Conservation (phyloP, 2,329 filamentous ascomycete genomes). For the Lachnellula subtilissima region DNA sequence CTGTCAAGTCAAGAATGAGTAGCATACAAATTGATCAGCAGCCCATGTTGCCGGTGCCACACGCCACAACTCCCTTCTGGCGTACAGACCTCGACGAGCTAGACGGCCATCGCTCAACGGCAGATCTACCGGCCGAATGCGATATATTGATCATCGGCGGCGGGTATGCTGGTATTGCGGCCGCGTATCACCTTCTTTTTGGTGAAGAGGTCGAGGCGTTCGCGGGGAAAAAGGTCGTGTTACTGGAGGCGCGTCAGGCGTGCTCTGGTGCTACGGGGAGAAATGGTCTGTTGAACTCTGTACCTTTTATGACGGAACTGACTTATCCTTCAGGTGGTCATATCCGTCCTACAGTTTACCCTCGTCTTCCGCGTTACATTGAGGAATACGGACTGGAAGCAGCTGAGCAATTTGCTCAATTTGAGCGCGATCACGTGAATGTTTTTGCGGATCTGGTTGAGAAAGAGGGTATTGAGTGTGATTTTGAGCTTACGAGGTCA, state of each 20-base stretch:
- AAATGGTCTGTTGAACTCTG: slow-evolving; percentile 19
- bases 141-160: slow-evolving; percentile 69
- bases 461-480: slow-evolving; percentile 37
- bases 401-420: slow-evolving; percentile 25
- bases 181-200: slow-evolving; percentile 51
- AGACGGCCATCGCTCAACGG: slow-evolving; percentile 59
- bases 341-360: slow-evolving; percentile 34
- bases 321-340: slow-evolving; percentile 32
- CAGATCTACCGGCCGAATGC: slow-evolving; percentile 52
- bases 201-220: slow-evolving; percentile 38
- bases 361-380: slow-evolving; percentile 28
- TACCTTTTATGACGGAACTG: neutral
- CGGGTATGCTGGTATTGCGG: slow-evolving; percentile 68
- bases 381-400: slow-evolving; percentile 27
- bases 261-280: slow-evolving; percentile 76
- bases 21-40: neutral
- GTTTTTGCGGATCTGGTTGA: slow-evolving; percentile 34
- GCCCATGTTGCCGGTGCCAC: neutral
- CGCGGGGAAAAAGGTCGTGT: slow-evolving; percentile 49
- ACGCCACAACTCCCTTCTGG: slow-evolving; percentile 40
- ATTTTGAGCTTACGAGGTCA: slow-evolving; percentile 34
- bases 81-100: slow-evolving; percentile 58
- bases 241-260: slow-evolving; percentile 71
- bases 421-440: slow-evolving; percentile 35
- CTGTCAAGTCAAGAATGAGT: neutral